phyloP scores from a whole-genome alignment of 768 basidiomycete species.

The Pholiota conissans region DNA sequence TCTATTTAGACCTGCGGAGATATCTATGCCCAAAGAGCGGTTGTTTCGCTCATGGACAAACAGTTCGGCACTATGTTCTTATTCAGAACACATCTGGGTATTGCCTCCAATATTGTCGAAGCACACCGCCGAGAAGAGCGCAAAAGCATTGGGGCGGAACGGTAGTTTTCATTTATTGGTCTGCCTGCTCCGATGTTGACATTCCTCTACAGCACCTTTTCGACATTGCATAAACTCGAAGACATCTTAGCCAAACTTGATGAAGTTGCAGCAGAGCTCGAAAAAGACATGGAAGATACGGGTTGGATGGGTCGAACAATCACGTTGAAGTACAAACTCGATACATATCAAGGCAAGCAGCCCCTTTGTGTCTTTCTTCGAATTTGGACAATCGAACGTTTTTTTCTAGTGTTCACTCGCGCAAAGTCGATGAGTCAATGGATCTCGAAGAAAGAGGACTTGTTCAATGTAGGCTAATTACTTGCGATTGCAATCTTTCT shows the following conservation, averaged over 20 bases:
- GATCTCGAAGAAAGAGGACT: slow-evolving; percentile 77
- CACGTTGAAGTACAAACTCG: slow-evolving; percentile 90
- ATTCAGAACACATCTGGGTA: slow-evolving; percentile 80
- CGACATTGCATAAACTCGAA: slow-evolving; percentile 59
- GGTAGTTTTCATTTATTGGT: slow-evolving; percentile 38
- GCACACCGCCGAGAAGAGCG: slow-evolving; percentile 77
- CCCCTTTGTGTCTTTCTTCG: background rate
- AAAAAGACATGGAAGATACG: slow-evolving; percentile 71
- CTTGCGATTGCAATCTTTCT: slow-evolving; percentile 2
- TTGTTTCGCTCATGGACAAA: slow-evolving; percentile 82
- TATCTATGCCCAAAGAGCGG: slow-evolving; percentile 73
- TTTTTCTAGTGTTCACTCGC: slow-evolving; percentile 54
- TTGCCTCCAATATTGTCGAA: slow-evolving; percentile 80
- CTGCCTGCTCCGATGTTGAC: background rate
- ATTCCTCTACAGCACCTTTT: slow-evolving; percentile 69
- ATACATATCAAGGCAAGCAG: slow-evolving; percentile 76
- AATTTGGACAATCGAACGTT: background rate
- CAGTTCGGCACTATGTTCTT: slow-evolving; percentile 79
- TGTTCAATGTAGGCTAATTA: slow-evolving; percentile 59
- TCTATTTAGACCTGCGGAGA: slow-evolving; percentile 85
- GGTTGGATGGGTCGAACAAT: slow-evolving; percentile 89
- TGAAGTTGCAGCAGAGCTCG: slow-evolving; percentile 80
- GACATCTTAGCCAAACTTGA: slow-evolving; percentile 77
- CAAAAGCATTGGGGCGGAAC: slow-evolving; percentile 92
- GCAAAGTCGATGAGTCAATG: slow-evolving; percentile 79